Base-by-base conservation (phyloP, 208 protist species). In the Leishmania braziliensis region DNA sequence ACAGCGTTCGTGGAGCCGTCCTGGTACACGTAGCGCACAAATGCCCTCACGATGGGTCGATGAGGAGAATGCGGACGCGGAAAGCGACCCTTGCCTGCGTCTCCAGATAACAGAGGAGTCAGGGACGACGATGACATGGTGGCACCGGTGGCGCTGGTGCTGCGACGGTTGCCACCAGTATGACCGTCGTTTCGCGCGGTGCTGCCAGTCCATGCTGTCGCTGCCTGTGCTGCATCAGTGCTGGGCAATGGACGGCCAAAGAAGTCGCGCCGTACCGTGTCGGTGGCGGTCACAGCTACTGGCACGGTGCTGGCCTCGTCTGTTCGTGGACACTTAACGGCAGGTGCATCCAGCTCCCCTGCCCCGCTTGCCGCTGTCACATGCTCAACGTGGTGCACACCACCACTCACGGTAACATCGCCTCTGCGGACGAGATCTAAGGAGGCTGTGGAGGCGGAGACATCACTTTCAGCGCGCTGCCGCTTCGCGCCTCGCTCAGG, bases 1-100 rank as follows among this genome's bases (percentile, higher is more conserved):
- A 97, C 92, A 3, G 90, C 94, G 73, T 97, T 97, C 18, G 94
- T 96, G 74, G 84, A 89, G 29, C 94, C 94, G 62, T 96, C 94
- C 56, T 95, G 88, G 78, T 95, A 95, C 2, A 89, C 79, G 85
- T 97, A 97, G 5, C 86, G 78, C 53, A 84, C 88, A 46, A 70
- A 66, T 3, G 74, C 74, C 36, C 2, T 16, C 36, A 9, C 43
- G 1, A 26, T 51, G 53, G 74, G 56, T n/a, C 9, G 48, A 58
- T 81, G 65, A 12, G 69, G 75, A 20, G 68, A 60, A 53, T 82
- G 50, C 60, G 66, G 69, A 23, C 79, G 56, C 39, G 75, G 75
- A 33, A 75, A 65, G 60, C 48, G 58, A 26, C 70, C 43, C 43
- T 43, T 46, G 3, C 77, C 56, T 48, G 75, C 69, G 33, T 36